A percentile compares a stretch with the other conserved stretches of the same genome.
Evolutionary conservation across 805 yeast genomes (phyloP).

Genomic region (Saccharomycopsis malanga): DNA sequence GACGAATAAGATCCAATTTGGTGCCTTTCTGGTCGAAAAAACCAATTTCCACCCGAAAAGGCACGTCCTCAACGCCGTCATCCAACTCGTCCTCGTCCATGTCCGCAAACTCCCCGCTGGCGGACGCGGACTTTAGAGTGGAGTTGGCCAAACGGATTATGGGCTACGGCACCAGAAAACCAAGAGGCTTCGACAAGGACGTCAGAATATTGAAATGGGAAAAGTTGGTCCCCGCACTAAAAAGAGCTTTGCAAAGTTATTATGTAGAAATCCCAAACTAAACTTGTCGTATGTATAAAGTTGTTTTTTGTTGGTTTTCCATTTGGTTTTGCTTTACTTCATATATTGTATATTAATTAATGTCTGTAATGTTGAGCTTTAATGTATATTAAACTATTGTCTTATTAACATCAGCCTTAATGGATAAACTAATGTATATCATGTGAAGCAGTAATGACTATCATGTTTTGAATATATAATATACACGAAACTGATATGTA

Average conservation of each 20-base stretch:
- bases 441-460: too few species aligned
- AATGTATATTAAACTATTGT: too few species aligned
- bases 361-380: too few species aligned
- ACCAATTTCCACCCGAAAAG: constrained; percentile 41
- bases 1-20: constrained; percentile 58
- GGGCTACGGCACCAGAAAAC: constrained; percentile 55
- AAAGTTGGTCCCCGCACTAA: constrained; percentile 50
- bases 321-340: too few species aligned
- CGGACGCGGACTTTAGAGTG: constrained; percentile 32
- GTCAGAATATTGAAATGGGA: constrained; percentile 58
- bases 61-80: background rate
- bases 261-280: constrained; percentile 49
- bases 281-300: too few species aligned
- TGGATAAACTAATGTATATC: too few species aligned
- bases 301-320: too few species aligned
- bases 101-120: background rate
- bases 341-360: too few species aligned
- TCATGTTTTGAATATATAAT: too few species aligned
- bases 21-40: constrained; percentile 62
- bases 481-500: too few species aligned
- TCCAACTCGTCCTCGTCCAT: constrained; percentile 2
- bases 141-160: constrained; percentile 60
- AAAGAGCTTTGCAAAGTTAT: constrained; percentile 59
- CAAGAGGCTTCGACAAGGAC: constrained; percentile 63
- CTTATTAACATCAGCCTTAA: too few species aligned